phyloP scores from a whole-genome alignment of 176 grass and related monocot species.

The Avena atlantica region DNA sequence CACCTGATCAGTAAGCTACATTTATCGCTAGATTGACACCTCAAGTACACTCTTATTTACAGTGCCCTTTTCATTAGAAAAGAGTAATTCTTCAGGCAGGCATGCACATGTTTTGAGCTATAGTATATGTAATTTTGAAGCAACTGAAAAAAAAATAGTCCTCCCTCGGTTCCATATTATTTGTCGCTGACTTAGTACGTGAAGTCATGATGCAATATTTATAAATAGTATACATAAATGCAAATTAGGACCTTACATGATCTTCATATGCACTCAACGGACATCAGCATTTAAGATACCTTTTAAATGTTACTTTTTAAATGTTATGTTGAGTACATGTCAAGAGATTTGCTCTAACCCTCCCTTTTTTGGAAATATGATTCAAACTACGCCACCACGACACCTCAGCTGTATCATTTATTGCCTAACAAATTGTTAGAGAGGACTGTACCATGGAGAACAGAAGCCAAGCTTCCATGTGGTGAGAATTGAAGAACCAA shows the following conservation, averaged over 20 bases:
- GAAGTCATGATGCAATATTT: neutral
- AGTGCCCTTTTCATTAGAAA: slow-evolving; percentile 9
- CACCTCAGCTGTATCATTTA: slow-evolving; percentile 27
- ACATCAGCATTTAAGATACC: slow-evolving; percentile 25
- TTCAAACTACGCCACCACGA: neutral
- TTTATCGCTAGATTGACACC: slow-evolving; percentile 42
- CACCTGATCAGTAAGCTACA: slow-evolving; percentile 71
- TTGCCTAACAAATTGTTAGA: slow-evolving; percentile 30
- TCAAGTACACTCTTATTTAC: slow-evolving; percentile 34
- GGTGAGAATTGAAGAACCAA: slow-evolving; percentile 91
- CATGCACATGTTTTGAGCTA: neutral
- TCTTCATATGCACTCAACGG: slow-evolving; percentile 1
- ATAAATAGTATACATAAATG: slow-evolving; percentile 29
- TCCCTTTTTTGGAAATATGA: slow-evolving; percentile 16
- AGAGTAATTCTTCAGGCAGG: neutral
- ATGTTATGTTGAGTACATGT: neutral
- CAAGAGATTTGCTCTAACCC: slow-evolving; percentile 21
- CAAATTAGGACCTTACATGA: slow-evolving; percentile 22
- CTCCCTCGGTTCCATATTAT: too few species aligned
- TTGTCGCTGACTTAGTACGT: neutral
- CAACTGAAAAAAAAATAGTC: slow-evolving; percentile 6
- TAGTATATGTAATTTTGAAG: neutral
- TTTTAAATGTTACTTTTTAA: slow-evolving; percentile 1
- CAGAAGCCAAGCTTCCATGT: slow-evolving; percentile 93
- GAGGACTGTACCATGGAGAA: slow-evolving; percentile 82